These are phyloP conservation scores for Eucalyptus viminalis DNA, from an alignment of 345 rosid genomes.

Conservation along the genomic window DNA sequence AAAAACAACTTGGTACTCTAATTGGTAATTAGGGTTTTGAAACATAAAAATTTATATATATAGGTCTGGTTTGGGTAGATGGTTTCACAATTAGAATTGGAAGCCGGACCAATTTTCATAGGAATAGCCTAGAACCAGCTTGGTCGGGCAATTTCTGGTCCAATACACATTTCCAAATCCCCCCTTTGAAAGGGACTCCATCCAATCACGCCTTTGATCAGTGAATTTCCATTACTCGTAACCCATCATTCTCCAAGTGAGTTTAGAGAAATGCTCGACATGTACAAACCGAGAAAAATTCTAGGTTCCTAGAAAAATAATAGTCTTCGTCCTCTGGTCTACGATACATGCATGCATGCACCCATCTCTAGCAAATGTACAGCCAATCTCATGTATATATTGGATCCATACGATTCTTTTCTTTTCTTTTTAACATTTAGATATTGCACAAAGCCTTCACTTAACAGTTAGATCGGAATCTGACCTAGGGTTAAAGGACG, in stretches of 20 bases:
- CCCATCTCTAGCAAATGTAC: not conserved
- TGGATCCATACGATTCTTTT: not conserved
- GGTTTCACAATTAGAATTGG: too few species aligned
- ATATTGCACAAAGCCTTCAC: not conserved
- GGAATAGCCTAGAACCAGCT: too few species aligned
- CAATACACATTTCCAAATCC: not conserved
- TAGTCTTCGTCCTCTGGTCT: not conserved
- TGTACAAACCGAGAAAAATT: not conserved
- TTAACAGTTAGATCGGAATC: not conserved
- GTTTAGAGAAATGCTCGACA: not conserved
- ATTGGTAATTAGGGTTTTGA: too few species aligned
- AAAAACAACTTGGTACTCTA: too few species aligned
- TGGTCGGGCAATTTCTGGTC: too few species aligned
- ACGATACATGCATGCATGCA: not conserved
- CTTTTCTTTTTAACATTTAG: not conserved
- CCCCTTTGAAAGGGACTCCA: not conserved
- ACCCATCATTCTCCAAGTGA: not conserved
- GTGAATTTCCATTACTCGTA: not conserved
- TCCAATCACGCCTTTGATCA: not conserved
- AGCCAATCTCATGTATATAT: not conserved
- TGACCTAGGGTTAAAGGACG: not conserved
- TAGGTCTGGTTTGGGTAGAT: accelerated
- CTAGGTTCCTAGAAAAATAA: not conserved
- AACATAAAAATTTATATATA: too few species aligned
- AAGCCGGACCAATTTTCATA: accelerated